These are phyloP conservation scores for Aspergillus heteromorphus DNA, from an alignment of 495 filamentous ascomycete genomes.

Conservation along the genomic window DNA sequence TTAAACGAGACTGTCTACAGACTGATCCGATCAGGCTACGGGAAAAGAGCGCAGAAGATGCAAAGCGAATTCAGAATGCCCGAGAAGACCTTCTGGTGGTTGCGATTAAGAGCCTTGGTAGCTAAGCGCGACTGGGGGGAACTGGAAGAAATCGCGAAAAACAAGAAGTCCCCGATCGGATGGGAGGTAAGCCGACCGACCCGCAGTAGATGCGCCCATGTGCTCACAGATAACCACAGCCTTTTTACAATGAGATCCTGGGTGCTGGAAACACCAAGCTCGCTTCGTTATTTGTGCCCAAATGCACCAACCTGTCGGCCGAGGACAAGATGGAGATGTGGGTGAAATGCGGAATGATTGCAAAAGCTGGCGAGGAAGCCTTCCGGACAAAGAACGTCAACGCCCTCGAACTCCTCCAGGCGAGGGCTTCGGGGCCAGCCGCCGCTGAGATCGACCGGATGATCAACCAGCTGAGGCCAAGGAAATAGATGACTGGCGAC, in stretches of 20 bases:
- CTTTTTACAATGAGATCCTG: conserved; percentile 86
- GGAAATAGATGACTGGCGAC: conserved; percentile 30
- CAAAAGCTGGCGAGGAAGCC: conserved; percentile 90
- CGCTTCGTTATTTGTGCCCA: conserved; percentile 78
- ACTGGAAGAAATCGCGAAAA: conserved; percentile 71
- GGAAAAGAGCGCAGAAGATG: conserved; percentile 75
- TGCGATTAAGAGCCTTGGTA: conserved; percentile 82
- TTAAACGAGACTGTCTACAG: conserved; percentile 89
- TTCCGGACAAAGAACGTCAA: conserved; percentile 73
- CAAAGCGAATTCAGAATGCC: conserved; percentile 89
- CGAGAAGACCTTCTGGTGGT: conserved; percentile 87
- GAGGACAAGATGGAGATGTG: conserved; percentile 84
- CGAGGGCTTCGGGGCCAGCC: conserved; percentile 51
- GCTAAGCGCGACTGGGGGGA: conserved; percentile 86
- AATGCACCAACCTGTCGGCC: conserved; percentile 62
- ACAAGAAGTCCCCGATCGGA: conserved; percentile 81
- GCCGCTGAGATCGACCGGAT: conserved; percentile 56
- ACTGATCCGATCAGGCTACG: conserved; percentile 67
- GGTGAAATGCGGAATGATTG: conserved; percentile 87
- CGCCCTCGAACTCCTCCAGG: conserved; percentile 54
- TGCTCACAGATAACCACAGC: conserved; percentile 43
- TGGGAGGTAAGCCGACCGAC: conserved; percentile 67
- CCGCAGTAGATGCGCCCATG: background rate
- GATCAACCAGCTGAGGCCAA: conserved; percentile 50
- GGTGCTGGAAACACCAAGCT: conserved; percentile 86